Evolutionary conservation across 1,284 basidiomycete genomes (phyloP).

Genomic region (Ustilago sp.): DNA sequence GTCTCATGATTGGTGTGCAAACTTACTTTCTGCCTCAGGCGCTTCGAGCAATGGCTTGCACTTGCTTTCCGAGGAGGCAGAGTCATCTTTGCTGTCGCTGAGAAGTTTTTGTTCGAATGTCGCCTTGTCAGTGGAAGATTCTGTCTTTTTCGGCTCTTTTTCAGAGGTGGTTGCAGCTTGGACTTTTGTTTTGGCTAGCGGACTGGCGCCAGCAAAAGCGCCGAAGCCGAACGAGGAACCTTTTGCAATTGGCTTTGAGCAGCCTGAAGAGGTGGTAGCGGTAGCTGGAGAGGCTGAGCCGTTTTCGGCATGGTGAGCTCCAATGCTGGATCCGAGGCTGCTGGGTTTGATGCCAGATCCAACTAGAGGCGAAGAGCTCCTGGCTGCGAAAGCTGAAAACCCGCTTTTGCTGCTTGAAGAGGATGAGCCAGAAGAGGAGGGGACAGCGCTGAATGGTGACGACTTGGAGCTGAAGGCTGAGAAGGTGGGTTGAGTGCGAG

Average conservation of each 20-base stretch:
- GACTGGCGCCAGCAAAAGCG: slow-evolving; percentile 54
- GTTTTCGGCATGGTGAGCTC: slow-evolving; percentile 31
- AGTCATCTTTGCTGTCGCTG: slow-evolving; percentile 18
- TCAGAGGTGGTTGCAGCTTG: slow-evolving; percentile 16
- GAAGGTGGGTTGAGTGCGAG: slow-evolving; percentile 51
- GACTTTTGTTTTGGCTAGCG: slow-evolving; percentile 43
- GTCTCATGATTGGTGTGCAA: not conserved
- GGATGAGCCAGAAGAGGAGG: slow-evolving; percentile 45
- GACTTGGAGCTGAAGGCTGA: slow-evolving; percentile 56
- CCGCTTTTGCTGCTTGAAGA: slow-evolving; percentile 16
- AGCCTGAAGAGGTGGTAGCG: slow-evolving; percentile 1
- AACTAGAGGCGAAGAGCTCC: slow-evolving; percentile 24
- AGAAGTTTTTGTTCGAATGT: slow-evolving; percentile 40
- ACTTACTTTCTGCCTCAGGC: slow-evolving; percentile 47
- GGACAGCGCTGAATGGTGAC: slow-evolving; percentile 47
- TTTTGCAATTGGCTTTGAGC: slow-evolving; percentile 32
- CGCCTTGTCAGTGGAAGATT: slow-evolving; percentile 20
- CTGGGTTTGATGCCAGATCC: slow-evolving; percentile 43
- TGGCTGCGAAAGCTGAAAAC: slow-evolving; percentile 32
- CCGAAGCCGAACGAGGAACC: slow-evolving; percentile 55
- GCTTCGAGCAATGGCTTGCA: slow-evolving; percentile 34
- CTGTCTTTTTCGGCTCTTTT: slow-evolving; percentile 14
- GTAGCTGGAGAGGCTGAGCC: slow-evolving; percentile 22
- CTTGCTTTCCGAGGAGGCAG: slow-evolving; percentile 20
- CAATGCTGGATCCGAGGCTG: slow-evolving; percentile 47